A percentile compares a stretch with the other conserved stretches of the same genome.
Conservation (phyloP, 108 stramenopile species). For the Cyclostephanos tholiformis region DNA sequence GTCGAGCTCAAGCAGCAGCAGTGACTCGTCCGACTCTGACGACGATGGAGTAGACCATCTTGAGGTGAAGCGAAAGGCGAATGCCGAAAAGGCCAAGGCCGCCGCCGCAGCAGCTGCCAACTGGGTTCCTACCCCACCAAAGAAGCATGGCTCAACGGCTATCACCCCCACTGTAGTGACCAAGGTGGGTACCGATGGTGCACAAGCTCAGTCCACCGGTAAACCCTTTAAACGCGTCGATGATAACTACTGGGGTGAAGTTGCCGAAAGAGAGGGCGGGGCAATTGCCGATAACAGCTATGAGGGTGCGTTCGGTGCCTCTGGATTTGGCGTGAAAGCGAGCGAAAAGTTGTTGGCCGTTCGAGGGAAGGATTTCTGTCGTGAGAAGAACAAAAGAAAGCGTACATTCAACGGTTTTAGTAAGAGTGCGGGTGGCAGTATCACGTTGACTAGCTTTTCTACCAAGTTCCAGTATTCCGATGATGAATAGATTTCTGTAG, state of each 20-base stretch:
- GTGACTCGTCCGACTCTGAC: slow-evolving; percentile 40
- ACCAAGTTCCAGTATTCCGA: slow-evolving; percentile 75
- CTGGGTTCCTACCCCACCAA: slow-evolving; percentile 75
- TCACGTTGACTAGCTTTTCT: slow-evolving; percentile 72
- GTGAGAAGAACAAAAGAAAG: slow-evolving; percentile 99
- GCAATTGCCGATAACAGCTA: slow-evolving; percentile 94
- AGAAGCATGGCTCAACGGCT: slow-evolving; percentile 39
- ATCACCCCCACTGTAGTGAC: slow-evolving; percentile 31
- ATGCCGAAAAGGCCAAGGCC: slow-evolving; percentile 66
- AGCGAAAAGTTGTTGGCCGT: slow-evolving; percentile 92
- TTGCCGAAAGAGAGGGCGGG: slow-evolving; percentile 87
- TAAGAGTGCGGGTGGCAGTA: slow-evolving; percentile 73
- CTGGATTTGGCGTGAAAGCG: slow-evolving; percentile 96
- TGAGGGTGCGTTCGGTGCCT: slow-evolving; percentile 89
- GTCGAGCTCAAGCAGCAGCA: slow-evolving; percentile 28
- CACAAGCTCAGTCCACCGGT: slow-evolving; percentile 80
- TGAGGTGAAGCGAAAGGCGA: slow-evolving; percentile 49
- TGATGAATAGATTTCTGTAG: slow-evolving; percentile 42
- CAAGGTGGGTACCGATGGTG: slow-evolving; percentile 83
- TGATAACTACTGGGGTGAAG: slow-evolving; percentile 88
- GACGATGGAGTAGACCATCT: slow-evolving; percentile 53
- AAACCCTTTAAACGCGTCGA: slow-evolving; percentile 97
- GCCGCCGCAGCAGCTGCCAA: slow-evolving; percentile 84
- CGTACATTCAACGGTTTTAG: slow-evolving; percentile 89
- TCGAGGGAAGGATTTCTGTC: slow-evolving; percentile 96